Percentiles rank a stretch among this genome's conserved stretches.
These are phyloP conservation scores for Phytopythium aichiense DNA, from an alignment of 352 stramenopile species.

Conservation along the genomic window DNA sequence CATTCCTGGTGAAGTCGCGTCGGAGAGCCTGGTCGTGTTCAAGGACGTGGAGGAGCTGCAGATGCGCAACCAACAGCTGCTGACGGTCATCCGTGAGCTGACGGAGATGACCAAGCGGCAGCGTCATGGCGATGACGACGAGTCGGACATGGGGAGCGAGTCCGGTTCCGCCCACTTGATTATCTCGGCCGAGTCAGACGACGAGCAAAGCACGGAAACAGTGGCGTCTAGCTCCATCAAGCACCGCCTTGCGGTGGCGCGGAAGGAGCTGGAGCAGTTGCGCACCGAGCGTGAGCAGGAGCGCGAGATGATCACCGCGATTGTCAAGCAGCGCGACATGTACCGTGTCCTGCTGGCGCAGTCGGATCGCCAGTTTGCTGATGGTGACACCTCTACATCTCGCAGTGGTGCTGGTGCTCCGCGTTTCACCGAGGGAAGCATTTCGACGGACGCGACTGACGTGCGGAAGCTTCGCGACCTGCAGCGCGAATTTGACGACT, in stretches of 20 bases:
- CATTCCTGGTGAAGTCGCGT: constrained; percentile 25
- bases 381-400: constrained; percentile 11
- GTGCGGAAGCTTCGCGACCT: constrained; percentile 46
- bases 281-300: constrained; percentile 67
- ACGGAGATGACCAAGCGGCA: constrained; percentile 41
- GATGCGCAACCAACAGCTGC: constrained; percentile 88
- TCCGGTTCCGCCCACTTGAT: constrained; percentile 35
- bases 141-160: constrained; percentile 6
- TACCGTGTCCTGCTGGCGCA: constrained; percentile 92
- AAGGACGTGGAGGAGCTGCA: constrained; percentile 88
- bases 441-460: constrained; percentile 25
- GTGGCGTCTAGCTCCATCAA: constrained; percentile 32
- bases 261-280: constrained; percentile 81
- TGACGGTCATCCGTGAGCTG: constrained; percentile 76
- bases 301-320: constrained; percentile 88
- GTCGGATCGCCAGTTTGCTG: constrained; percentile 73
- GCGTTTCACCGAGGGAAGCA: neutral
- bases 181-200: constrained; percentile 58
- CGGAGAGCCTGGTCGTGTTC: constrained; percentile 84
- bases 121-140: constrained; percentile 18
- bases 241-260: constrained; percentile 49
- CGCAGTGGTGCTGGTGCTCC: neutral
- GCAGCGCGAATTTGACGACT: constrained; percentile 70
- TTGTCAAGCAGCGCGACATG: constrained; percentile 96
- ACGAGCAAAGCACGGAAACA: constrained; percentile 31